Evolutionary conservation across 2,329 filamentous ascomycete genomes (phyloP).

Genomic region (Fusarium sarcochroum): DNA sequence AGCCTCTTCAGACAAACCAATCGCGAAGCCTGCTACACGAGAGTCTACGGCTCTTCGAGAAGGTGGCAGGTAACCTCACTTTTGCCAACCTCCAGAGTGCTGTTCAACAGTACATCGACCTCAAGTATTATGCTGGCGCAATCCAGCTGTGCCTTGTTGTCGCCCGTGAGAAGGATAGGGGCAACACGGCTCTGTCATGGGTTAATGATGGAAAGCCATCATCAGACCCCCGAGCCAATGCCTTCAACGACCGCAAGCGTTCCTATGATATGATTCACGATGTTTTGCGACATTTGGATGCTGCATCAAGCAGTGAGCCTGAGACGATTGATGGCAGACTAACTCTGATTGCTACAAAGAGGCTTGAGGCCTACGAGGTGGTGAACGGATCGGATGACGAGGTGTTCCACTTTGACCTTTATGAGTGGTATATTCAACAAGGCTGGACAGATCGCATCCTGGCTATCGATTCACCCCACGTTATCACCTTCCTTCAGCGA

Average conservation of each 20-base stretch:
- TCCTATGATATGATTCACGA: conserved; percentile 92
- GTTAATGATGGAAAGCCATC: conserved; percentile 84
- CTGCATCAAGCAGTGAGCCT: conserved; percentile 75
- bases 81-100: conserved; percentile 84
- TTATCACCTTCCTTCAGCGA: conserved; percentile 86
- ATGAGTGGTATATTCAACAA: conserved; percentile 94
- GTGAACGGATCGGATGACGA: conserved; percentile 91
- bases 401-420: conserved; percentile 95
- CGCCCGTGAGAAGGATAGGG: conserved; percentile 86
- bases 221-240: conserved; percentile 76
- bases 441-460: conserved; percentile 89
- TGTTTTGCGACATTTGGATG: conserved; percentile 84
- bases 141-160: conserved; percentile 89
- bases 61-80: conserved; percentile 86
- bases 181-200: conserved; percentile 88
- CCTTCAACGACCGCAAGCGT: conserved; percentile 78
- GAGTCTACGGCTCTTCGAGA: conserved; percentile 88
- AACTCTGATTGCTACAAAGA: conserved; percentile 82
- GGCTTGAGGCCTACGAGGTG: conserved; percentile 89
- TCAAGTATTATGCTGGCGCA: conserved; percentile 94
- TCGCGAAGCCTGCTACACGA: conserved; percentile 88
- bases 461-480: conserved; percentile 85
- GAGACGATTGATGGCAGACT: conserved; percentile 83
- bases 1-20: conserved; percentile 79
- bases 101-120: conserved; percentile 81